phyloP scores from a whole-genome alignment of 2,329 filamentous ascomycete genomes.

The Mollisiaceae sp. region DNA sequence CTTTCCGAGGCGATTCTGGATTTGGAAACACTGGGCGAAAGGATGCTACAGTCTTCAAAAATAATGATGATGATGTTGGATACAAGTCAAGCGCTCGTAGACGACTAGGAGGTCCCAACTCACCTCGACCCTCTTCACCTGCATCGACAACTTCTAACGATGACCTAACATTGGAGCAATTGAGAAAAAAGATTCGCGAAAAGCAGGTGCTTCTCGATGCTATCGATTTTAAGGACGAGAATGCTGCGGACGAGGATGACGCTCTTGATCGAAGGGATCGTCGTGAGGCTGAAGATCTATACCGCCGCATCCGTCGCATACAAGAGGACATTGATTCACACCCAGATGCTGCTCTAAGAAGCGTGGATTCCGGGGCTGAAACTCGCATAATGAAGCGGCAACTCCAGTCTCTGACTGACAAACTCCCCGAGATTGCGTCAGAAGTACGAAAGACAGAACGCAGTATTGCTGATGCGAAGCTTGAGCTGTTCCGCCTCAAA shows the following conservation, averaged over 20 bases:
- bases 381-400: constrained; percentile 85
- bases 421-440: constrained; percentile 88
- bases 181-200: constrained; percentile 91
- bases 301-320: constrained; percentile 85
- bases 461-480: constrained; percentile 85
- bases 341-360: constrained; percentile 73
- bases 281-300: constrained; percentile 91
- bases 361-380: constrained; percentile 86
- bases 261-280: constrained; percentile 88
- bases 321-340: constrained; percentile 95
- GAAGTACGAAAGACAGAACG: constrained; percentile 90
- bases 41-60: constrained; percentile 95
- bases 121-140: constrained; percentile 80
- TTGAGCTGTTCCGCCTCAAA: constrained; percentile 91
- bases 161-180: constrained; percentile 82
- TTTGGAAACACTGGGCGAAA: constrained; percentile 71
- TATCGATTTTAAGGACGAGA: constrained; percentile 95
- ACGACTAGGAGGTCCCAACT: constrained; percentile 67
- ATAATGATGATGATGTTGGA: constrained; percentile 90
- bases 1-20: constrained; percentile 73
- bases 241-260: constrained; percentile 87
- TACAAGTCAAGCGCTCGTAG: constrained; percentile 94
- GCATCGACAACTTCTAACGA: constrained; percentile 74
- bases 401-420: constrained; percentile 85
- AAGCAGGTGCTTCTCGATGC: constrained; percentile 94